phyloP scores from a whole-genome alignment of 2,329 filamentous ascomycete species.

The Malbranchea cinnamomea region DNA sequence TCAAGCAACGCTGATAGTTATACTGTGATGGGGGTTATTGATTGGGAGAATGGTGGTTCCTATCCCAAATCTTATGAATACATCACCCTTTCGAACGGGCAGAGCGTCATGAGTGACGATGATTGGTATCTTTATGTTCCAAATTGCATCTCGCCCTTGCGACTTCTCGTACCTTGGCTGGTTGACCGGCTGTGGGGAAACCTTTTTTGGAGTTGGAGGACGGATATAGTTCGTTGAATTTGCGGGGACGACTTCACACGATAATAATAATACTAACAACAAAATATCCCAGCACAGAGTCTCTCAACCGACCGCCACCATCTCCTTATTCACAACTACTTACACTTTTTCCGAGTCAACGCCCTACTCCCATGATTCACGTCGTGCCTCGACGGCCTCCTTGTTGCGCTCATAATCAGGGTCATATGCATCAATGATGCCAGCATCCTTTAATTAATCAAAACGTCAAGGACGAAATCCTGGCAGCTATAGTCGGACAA shows the following conservation, averaged over 20 bases:
- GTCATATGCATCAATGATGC: conserved; percentile 8
- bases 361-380: conserved; percentile 7
- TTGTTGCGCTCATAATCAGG: conserved; percentile 3
- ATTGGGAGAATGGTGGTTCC: conserved; percentile 20
- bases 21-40: conserved; percentile 16
- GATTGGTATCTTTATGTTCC: conserved; percentile 18
- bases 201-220: conserved; percentile 5
- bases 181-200: conserved; percentile 8
- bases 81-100: conserved; percentile 10
- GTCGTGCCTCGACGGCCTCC: conserved; percentile 1
- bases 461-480: conserved; percentile 16
- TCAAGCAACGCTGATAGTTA: conserved; percentile 6
- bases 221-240: conserved; percentile 4
- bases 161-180: conserved; percentile 6
- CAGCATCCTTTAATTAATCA: conserved; percentile 10
- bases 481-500: conserved; percentile 15
- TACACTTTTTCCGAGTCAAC: not conserved
- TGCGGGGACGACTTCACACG: conserved; percentile 2
- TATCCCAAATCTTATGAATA: conserved; percentile 19
- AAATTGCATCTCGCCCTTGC: conserved; percentile 13
- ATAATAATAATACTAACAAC: no score
- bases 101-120: conserved; percentile 13
- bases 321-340: not conserved
- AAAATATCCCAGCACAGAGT: no score
- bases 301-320: not conserved